phyloP scores from a whole-genome alignment of 768 basidiomycete genomes.

The Mycena capillaripes region DNA sequence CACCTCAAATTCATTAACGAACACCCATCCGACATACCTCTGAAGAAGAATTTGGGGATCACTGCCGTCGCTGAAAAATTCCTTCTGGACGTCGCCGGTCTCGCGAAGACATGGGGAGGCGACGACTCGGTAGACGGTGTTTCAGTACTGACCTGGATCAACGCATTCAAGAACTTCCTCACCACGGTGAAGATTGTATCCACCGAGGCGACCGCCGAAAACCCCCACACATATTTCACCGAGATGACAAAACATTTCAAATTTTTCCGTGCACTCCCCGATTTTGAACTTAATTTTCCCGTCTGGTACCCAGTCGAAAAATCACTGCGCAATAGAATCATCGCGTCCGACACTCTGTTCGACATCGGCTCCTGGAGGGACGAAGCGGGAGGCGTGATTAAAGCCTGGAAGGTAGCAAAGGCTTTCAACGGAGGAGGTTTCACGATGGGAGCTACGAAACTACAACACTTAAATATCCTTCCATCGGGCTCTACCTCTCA shows the following conservation, averaged over 20 bases:
- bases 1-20: neutral
- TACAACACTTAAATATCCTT: neutral
- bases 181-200: neutral
- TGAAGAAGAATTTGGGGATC: neutral
- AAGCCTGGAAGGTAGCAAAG: neutral
- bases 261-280: neutral
- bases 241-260: conserved; percentile 1
- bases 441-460: neutral
- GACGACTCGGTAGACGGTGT: neutral
- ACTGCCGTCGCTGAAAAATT: neutral
- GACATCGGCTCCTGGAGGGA: neutral
- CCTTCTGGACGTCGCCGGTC: neutral
- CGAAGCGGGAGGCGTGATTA: neutral
- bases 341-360: neutral
- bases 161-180: neutral
- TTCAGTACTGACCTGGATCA: neutral
- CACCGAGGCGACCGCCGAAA: neutral
- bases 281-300: neutral
- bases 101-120: neutral
- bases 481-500: neutral
- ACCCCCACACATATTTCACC: neutral
- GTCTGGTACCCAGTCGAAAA: conserved; percentile 16
- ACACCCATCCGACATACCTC: neutral
- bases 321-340: neutral
- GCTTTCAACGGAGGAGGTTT: neutral